Conservation (phyloP, 352 stramenopile species). For the Globisporangium rhizosaccharum region DNA sequence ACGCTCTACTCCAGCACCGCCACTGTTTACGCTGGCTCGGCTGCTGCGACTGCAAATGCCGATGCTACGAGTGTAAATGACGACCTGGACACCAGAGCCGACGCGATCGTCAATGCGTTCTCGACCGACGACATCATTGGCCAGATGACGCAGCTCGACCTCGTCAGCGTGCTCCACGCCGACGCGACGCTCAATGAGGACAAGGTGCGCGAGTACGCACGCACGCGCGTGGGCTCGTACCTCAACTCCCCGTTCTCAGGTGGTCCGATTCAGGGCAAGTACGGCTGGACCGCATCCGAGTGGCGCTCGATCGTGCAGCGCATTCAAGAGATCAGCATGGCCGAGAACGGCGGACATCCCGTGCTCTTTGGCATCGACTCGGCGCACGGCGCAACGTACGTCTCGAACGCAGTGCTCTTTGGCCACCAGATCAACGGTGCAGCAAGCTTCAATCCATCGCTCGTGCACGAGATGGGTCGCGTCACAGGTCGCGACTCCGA, state of each 20-base stretch:
- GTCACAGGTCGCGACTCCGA: constrained; percentile 82
- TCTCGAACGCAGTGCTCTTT: constrained; percentile 74
- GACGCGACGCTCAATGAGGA: constrained; percentile 36
- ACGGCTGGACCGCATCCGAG: constrained; percentile 46
- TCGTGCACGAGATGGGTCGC: constrained; percentile 60
- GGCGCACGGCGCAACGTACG: constrained; percentile 87
- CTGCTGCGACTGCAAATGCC: too few relatives aligned
- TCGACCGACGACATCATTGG: constrained; percentile 59
- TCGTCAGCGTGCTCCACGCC: constrained; percentile 42
- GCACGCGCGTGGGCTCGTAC: constrained; percentile 87
- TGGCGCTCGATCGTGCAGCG: constrained; percentile 66
- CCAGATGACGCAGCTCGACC: constrained; percentile 85
- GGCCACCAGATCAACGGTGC: constrained; percentile 87
- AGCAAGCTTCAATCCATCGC: constrained; percentile 81
- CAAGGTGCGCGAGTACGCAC: constrained; percentile 49
- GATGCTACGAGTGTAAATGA: constrained; percentile 6
- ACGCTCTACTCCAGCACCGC: too few relatives aligned
- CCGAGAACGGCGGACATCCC: constrained; percentile 50
- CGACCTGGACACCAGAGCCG: constrained; percentile 28
- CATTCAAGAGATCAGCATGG: constrained; percentile 73
- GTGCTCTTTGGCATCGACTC: constrained; percentile 88
- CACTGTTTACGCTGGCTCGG: too few relatives aligned
- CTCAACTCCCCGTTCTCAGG: constrained; percentile 68
- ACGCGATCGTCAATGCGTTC: constrained; percentile 52
- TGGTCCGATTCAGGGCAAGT: constrained; percentile 17